phyloP scores from a whole-genome alignment of 75 land plant genomes.

The Adiantum capillusveneris region DNA sequence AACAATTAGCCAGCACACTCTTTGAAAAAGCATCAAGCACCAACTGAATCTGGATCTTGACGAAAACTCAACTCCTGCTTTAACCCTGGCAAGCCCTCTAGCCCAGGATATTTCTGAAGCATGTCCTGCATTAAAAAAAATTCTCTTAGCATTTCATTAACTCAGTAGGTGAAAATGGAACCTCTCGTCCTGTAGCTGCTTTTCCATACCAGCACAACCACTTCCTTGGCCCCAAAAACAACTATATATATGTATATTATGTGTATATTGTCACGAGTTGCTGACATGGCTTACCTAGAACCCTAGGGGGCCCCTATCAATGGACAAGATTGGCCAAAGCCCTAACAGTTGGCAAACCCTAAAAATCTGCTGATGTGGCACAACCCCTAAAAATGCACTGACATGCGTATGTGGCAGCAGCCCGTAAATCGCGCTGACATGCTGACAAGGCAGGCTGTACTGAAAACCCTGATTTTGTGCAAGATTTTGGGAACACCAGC shows the following conservation, averaged over 20 bases:
- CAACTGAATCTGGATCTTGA: constrained; percentile 49
- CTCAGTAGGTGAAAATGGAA: too few species aligned
- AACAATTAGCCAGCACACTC: too few species aligned
- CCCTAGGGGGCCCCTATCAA: neutral
- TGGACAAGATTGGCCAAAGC: neutral
- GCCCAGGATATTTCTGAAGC: constrained; percentile 31
- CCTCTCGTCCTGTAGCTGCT: neutral
- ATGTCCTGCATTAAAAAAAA: constrained; percentile 48
- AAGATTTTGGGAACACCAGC: too few species aligned
- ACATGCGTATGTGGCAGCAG: too few species aligned
- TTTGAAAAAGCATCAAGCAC: too few species aligned
- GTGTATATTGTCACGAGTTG: neutral
- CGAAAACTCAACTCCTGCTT: constrained; percentile 90
- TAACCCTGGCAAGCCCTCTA: constrained; percentile 46
- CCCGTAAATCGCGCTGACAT: too few species aligned
- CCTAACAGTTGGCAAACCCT: neutral
- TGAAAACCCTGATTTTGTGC: too few species aligned
- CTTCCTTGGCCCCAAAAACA: neutral
- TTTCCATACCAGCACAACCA: neutral
- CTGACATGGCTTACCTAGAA: neutral
- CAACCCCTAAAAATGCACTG: too few species aligned
- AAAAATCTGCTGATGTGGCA: too few species aligned
- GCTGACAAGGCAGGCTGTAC: too few species aligned
- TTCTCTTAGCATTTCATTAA: neutral
- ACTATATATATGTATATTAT: neutral